A percentile compares a stretch with the other conserved stretches of the same genome.
These are phyloP conservation scores for Pinus albicaulis DNA, from an alignment of 75 land plant genomes.

Conservation along the genomic window DNA sequence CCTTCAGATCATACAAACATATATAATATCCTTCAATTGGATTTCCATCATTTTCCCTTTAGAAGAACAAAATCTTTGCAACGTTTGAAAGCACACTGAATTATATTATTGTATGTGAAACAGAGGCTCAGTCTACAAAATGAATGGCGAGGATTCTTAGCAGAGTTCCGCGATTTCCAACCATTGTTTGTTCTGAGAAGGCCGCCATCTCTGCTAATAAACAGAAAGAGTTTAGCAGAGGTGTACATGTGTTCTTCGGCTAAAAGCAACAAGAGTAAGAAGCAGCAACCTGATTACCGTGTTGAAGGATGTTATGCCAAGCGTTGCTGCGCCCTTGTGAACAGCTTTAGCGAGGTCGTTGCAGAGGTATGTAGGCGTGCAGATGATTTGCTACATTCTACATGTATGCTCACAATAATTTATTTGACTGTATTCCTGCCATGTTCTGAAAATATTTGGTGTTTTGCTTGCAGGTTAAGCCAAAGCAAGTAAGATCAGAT, in stretches of 20 bases:
- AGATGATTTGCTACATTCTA: neutral
- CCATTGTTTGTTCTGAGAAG: slow-evolving; percentile 14
- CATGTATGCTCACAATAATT: neutral
- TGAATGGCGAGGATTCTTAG: slow-evolving; percentile 24
- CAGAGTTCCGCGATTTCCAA: neutral
- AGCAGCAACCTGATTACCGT: neutral
- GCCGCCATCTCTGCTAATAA: neutral
- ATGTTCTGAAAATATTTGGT: too few species aligned
- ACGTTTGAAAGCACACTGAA: slow-evolving; percentile 8
- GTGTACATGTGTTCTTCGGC: neutral
- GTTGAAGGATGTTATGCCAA: neutral
- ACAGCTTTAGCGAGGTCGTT: slow-evolving; percentile 4
- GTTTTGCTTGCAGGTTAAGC: slow-evolving; percentile 25
- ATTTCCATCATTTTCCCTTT: neutral
- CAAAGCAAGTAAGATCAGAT: slow-evolving; percentile 22
- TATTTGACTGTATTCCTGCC: too few species aligned
- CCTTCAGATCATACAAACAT: slow-evolving; percentile 10
- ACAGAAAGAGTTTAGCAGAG: neutral
- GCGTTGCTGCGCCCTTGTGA: slow-evolving; percentile 8
- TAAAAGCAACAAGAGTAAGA: neutral
- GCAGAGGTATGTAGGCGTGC: slow-evolving; percentile 12
- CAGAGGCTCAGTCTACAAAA: neutral
- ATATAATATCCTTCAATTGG: neutral
- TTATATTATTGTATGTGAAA: neutral
- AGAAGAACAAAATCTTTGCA: neutral